Evolutionary conservation across 805 yeast genomes (phyloP).

Genomic region (Dipodascopsis tothii): DNA sequence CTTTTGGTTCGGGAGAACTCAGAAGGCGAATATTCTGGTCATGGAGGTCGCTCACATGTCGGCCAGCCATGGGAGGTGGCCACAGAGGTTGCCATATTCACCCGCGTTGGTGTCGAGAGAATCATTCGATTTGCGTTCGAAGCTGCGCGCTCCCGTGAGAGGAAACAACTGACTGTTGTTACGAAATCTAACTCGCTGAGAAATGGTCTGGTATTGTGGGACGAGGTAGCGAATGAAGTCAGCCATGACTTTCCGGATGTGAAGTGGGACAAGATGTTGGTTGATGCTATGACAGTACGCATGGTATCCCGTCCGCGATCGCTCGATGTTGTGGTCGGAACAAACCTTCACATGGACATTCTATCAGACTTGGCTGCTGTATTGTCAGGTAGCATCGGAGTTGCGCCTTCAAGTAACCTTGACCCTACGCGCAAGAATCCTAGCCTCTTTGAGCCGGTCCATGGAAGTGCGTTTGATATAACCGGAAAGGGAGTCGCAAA

Average conservation of each 20-base stretch:
- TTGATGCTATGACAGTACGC: slow-evolving; percentile 23
- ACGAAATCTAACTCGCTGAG: slow-evolving; percentile 20
- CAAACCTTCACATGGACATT: slow-evolving; percentile 22
- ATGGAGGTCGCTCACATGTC: slow-evolving; percentile 22
- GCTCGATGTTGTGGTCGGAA: slow-evolving; percentile 20
- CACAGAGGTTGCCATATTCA: slow-evolving; percentile 23
- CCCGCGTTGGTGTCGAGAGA: slow-evolving; percentile 17
- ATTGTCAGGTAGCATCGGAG: slow-evolving; percentile 21
- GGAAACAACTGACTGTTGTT: slow-evolving; percentile 18
- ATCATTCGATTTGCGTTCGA: slow-evolving; percentile 22
- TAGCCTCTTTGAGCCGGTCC: slow-evolving; percentile 23
- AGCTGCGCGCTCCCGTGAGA: slow-evolving; percentile 14
- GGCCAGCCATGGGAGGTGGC: slow-evolving; percentile 23
- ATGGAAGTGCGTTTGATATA: slow-evolving; percentile 23
- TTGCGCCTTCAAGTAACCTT: slow-evolving; percentile 22
- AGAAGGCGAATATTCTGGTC: slow-evolving; percentile 24
- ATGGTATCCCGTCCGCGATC: slow-evolving; percentile 20
- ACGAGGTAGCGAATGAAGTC: slow-evolving; percentile 20
- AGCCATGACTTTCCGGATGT: slow-evolving; percentile 21
- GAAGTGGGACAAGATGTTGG: slow-evolving; percentile 23
- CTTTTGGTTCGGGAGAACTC: slow-evolving; percentile 18
- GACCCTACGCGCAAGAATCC: slow-evolving; percentile 22
- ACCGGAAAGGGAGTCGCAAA: slow-evolving; percentile 23
- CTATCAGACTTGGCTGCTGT: slow-evolving; percentile 22
- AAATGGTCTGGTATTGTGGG: slow-evolving; percentile 22